phyloP scores from a whole-genome alignment of 2,329 filamentous ascomycete genomes.

The Graphium sp. region DNA sequence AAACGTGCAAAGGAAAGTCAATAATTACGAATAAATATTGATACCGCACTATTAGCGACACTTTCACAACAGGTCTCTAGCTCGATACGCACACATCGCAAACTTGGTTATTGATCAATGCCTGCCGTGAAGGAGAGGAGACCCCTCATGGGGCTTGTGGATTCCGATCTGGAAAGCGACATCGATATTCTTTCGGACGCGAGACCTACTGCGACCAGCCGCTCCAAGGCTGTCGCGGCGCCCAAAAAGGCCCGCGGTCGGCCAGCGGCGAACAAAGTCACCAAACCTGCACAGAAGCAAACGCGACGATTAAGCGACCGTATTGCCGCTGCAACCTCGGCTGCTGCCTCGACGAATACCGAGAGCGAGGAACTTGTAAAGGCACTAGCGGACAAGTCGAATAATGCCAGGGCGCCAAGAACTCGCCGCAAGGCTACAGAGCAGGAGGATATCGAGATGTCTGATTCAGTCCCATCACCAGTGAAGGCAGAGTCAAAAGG shows the following conservation, averaged over 20 bases:
- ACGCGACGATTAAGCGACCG: neutral
- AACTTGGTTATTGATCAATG: constrained; percentile 1
- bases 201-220: neutral
- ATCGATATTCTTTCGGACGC: neutral
- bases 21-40: too few relatives aligned
- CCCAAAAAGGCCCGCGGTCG: constrained; percentile 3
- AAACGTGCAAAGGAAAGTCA: too few relatives aligned
- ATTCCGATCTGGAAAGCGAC: constrained; percentile 4
- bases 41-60: constrained; percentile 1
- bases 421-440: neutral
- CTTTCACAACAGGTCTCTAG: neutral
- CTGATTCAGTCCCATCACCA: neutral
- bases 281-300: constrained; percentile 3
- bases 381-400: constrained; percentile 1
- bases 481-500: too few relatives aligned
- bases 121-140: neutral
- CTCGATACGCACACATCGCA: neutral
- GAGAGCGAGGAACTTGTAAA: neutral
- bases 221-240: neutral
- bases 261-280: constrained; percentile 3
- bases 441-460: neutral
- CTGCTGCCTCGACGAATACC: neutral
- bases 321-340: neutral
- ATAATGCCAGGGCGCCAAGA: neutral
- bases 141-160: constrained; percentile 1